phyloP scores from a whole-genome alignment of 1,284 basidiomycete species.

The Trametes pubescens region DNA sequence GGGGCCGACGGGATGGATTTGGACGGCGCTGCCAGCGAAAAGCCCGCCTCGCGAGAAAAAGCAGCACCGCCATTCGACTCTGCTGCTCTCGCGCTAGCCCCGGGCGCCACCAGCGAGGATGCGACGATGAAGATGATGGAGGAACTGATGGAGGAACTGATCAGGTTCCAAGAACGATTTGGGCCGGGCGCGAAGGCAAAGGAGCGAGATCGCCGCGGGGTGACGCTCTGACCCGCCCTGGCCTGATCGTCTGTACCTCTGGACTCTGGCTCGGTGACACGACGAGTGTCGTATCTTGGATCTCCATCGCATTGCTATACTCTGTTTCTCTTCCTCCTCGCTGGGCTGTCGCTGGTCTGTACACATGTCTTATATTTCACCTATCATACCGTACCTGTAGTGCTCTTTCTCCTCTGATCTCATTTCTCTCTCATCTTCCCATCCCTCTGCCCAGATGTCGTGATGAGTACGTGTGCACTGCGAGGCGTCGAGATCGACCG shows the following conservation, averaged over 20 bases:
- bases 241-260: slow-evolving; percentile 10
- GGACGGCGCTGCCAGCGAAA: slow-evolving; percentile 21
- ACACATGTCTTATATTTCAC: slow-evolving; percentile 35
- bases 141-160: slow-evolving; percentile 86
- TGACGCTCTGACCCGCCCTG: slow-evolving; percentile 44
- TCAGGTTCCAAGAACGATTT: slow-evolving; percentile 87
- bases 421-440: background rate
- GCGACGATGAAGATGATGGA: slow-evolving; percentile 84
- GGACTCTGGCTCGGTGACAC: slow-evolving; percentile 22
- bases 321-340: slow-evolving; percentile 19
- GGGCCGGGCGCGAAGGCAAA: slow-evolving; percentile 66
- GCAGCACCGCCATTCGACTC: slow-evolving; percentile 11
- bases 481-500: background rate
- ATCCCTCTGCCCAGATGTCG: background rate
- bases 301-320: slow-evolving; percentile 32
- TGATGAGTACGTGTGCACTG: background rate
- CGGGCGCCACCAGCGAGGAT: slow-evolving; percentile 20
- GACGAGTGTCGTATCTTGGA: slow-evolving; percentile 33
- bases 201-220: slow-evolving; percentile 59
- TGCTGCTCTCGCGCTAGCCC: slow-evolving; percentile 1
- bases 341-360: slow-evolving; percentile 29
- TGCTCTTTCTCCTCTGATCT: slow-evolving; percentile 20
- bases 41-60: slow-evolving; percentile 37
- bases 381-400: slow-evolving; percentile 32
- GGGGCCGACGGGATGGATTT: slow-evolving; percentile 25